phyloP scores from a whole-genome alignment of 345 rosid genomes.

The Salix udensis region DNA sequence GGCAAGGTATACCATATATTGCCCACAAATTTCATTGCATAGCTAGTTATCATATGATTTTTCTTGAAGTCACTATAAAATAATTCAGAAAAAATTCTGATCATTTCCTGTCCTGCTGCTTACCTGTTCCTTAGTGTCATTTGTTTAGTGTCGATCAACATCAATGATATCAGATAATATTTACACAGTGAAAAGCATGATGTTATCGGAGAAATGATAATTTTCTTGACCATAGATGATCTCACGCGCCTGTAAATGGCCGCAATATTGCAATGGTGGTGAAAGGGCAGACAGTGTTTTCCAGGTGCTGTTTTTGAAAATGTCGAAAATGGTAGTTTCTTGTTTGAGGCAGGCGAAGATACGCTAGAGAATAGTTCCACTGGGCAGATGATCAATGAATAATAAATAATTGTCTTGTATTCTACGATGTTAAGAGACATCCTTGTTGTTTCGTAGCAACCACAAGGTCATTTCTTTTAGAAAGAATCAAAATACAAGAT shows the following conservation, averaged over 20 bases:
- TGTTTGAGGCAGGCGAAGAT: not conserved
- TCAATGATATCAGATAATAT: not conserved
- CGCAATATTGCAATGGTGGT: not conserved
- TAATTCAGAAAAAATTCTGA: not conserved
- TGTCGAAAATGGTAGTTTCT: not conserved
- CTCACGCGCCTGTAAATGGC: not conserved
- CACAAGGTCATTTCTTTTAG: not conserved
- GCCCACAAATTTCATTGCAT: not conserved
- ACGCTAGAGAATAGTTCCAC: not conserved
- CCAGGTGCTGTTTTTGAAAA: not conserved
- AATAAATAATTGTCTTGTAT: not conserved
- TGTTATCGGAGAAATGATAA: not conserved
- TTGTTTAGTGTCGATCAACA: not conserved
- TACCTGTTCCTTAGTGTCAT: not conserved
- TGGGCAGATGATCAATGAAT: not conserved
- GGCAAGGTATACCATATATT: not conserved
- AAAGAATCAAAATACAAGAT: not conserved
- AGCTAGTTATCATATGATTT: not conserved
- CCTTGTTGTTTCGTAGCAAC: not conserved
- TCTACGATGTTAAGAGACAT: not conserved
- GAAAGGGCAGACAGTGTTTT: not conserved
- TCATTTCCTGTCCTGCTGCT: not conserved
- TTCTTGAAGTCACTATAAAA: not conserved
- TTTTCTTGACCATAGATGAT: not conserved
- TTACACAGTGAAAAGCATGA: not conserved